Percentiles rank a stretch among this genome's conserved stretches.
Conservation (phyloP, 1,139 yeast species). For the Diutina ranongensis region DNA sequence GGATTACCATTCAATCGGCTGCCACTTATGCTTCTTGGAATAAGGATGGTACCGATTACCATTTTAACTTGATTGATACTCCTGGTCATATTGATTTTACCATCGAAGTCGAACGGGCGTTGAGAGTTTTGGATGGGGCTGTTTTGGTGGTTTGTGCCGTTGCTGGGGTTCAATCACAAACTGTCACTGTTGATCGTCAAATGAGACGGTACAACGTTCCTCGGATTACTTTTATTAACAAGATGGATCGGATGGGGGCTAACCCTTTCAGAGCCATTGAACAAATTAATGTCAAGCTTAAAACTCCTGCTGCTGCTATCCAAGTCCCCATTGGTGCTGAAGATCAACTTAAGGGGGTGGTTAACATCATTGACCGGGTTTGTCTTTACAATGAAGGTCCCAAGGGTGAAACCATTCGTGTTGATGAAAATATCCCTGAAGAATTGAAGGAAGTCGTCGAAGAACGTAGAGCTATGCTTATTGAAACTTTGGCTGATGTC, state of each 20-base stretch:
- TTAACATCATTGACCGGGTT: constrained; percentile 78
- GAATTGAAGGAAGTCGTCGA: constrained; percentile 18
- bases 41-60: constrained; percentile 56
- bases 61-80: constrained; percentile 42
- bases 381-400: constrained; percentile 83
- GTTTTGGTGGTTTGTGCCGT: constrained; percentile 97
- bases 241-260: constrained; percentile 99
- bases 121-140: constrained; percentile 95
- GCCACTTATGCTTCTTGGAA: constrained; percentile 98
- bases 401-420: constrained; percentile 72
- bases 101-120: constrained; percentile 94
- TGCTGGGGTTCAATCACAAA: constrained; percentile 95
- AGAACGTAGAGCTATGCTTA: constrained; percentile 50
- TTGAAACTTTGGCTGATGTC: constrained; percentile 93
- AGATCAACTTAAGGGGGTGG: constrained; percentile 73
- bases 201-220: constrained; percentile 98
- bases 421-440: constrained; percentile 59
- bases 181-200: constrained; percentile 97
- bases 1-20: constrained; percentile 73
- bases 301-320: constrained; percentile 92
- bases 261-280: constrained; percentile 93
- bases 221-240: constrained; percentile 87
- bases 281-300: constrained; percentile 76
- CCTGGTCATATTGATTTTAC: constrained; percentile 85
- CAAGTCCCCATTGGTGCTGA: constrained; percentile 97